Evolutionary conservation across 495 filamentous ascomycete genomes (phyloP).

Genomic region (Pyrenula massariospora): DNA sequence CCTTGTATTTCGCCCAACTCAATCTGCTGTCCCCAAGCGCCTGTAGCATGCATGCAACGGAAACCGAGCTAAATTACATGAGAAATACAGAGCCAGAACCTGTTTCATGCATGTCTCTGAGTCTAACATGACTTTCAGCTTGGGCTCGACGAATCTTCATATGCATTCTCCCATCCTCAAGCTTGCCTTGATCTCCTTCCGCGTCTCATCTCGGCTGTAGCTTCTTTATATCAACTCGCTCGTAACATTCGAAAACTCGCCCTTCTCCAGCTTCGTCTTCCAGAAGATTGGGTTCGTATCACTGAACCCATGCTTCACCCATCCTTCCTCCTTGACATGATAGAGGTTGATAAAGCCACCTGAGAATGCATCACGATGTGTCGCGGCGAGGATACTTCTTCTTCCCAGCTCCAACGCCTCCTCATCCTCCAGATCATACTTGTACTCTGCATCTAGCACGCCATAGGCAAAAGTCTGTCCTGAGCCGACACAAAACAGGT

Average conservation of each 20-base stretch:
- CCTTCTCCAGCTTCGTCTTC: constrained; percentile 96
- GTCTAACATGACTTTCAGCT: no score
- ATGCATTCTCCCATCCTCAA: no score
- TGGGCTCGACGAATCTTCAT: no score
- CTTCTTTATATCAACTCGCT: constrained; percentile 46
- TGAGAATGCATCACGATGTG: constrained; percentile 93
- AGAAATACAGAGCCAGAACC: no score
- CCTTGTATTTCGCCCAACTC: no score
- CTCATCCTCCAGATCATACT: constrained; percentile 72
- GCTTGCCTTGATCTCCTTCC: no score
- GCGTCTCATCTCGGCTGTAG: no score
- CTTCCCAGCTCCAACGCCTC: constrained; percentile 84
- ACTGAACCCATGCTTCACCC: constrained; percentile 95
- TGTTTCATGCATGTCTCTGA: no score
- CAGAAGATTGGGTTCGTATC: constrained; percentile 97
- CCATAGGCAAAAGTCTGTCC: constrained; percentile 99
- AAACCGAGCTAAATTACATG: no score
- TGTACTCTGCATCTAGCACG: constrained; percentile 90
- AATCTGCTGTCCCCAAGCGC: no score
- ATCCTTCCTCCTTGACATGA: constrained; percentile 95
- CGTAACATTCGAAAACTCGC: constrained; percentile 95
- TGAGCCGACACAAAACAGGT: constrained; percentile 95
- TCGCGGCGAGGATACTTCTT: constrained; percentile 89
- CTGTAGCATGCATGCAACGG: no score
- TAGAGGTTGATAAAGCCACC: constrained; percentile 98